Conservation (phyloP, 2,329 filamentous ascomycete genomes). For the Ophiostoma angusticollis region DNA sequence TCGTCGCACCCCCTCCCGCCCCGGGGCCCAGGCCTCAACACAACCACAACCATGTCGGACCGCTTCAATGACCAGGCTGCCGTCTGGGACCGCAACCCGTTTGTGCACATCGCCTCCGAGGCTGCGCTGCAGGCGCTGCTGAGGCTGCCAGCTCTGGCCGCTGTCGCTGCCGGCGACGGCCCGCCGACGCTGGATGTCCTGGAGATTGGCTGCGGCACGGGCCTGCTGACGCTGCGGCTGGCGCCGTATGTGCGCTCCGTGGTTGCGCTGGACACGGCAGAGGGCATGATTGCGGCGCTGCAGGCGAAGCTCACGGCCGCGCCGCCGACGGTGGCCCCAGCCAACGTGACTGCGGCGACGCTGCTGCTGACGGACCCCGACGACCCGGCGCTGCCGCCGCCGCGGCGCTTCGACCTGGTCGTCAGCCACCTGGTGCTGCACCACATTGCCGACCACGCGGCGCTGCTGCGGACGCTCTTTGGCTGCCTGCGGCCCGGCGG, state of each 20-base stretch:
- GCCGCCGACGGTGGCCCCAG: constrained; percentile 11
- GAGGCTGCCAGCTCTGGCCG: constrained; percentile 19
- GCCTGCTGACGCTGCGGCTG: constrained; percentile 36
- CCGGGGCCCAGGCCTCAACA: background rate
- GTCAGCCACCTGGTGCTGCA: constrained; percentile 42
- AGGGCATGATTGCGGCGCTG: constrained; percentile 42
- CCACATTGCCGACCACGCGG: constrained; percentile 34
- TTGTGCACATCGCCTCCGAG: constrained; percentile 31
- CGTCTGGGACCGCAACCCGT: constrained; percentile 40
- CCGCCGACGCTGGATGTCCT: constrained; percentile 38
- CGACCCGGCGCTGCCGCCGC: constrained; percentile 26
- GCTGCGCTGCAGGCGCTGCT: constrained; percentile 33
- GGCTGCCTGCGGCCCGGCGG: constrained; percentile 35
- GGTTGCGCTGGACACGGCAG: constrained; percentile 39
- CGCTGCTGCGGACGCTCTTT: constrained; percentile 31
- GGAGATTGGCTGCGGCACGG: constrained; percentile 45
- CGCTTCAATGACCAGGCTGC: constrained; percentile 43
- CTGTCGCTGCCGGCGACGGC: background rate
- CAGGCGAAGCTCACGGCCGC: constrained; percentile 33
- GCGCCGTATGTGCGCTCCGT: constrained; percentile 34
- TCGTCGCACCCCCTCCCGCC: no score
- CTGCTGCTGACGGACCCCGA: constrained; percentile 36
- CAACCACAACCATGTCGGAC: constrained; percentile 12
- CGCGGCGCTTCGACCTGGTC: constrained; percentile 34
- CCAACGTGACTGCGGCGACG: constrained; percentile 29